Base-by-base conservation (phyloP, 1,284 basidiomycete genomes). In the Sporisorium scitamineum region DNA sequence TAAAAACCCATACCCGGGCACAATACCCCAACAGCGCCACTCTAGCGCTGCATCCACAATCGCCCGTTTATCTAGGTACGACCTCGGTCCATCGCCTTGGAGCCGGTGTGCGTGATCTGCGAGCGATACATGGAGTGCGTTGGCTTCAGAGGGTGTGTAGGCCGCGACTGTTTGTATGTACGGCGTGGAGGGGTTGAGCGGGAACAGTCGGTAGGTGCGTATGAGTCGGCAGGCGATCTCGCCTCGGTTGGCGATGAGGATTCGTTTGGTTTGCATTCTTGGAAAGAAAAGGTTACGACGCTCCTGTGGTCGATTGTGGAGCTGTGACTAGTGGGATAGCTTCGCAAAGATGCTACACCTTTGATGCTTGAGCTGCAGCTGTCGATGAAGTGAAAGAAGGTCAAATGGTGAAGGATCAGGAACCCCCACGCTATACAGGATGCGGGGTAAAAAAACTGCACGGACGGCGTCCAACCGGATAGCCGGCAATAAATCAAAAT, bases 31-130 rank as follows among this genome's bases (percentile, higher is more conserved):
- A 5, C 90, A 91, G 29, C 87, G 89, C 57, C 63, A 78, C 78
- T 86, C 86, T 5, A 86, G 83, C 59, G 85, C 86, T 74, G 88
- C 89, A 34, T 89, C 87, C 1, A 86, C 76, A 9, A 90, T 69
- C 22, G 91, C 47, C 8, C 44, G n/a, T 9, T 29, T 50, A 45
- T 80, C 69, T n/a, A 80, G 61, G 53, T 76, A 80, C 14, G 76
- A 69, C 24, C 84, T 44, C 5, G 76, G 65, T 3, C 76, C 78
- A 11, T 68, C 48, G 31, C 41, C 41, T 82, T 44, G 89, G 84
- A 74, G 58, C 13, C 39, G 56, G 13, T 64, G 55, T 1, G 58
- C 37, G 5, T 18, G 22, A 16, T 59, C 50, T 11, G 63, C 57
- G 0, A 65, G 58, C 14, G 65, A 44, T 5, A 70, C 76, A 34